Conservation (phyloP, 176 grass and related monocot genomes). For the Thalia dealbata region DNA sequence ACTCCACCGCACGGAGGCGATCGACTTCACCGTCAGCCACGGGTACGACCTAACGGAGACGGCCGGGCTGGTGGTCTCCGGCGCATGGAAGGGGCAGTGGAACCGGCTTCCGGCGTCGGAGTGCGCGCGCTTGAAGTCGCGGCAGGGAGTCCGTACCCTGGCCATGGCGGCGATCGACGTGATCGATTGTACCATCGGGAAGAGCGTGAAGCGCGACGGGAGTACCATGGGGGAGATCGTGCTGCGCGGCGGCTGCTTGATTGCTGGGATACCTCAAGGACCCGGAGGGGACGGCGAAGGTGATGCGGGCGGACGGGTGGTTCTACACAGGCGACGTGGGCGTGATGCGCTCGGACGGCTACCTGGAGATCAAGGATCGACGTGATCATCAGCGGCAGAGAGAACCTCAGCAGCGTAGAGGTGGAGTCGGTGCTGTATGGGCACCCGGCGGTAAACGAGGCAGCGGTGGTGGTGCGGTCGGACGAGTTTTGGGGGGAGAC, state of each 20-base stretch:
- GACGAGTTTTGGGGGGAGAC: slow-evolving; percentile 86
- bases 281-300: slow-evolving; percentile 22
- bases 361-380: slow-evolving; percentile 79
- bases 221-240: slow-evolving; percentile 56
- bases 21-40: slow-evolving; percentile 59
- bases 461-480: slow-evolving; percentile 53
- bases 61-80: slow-evolving; percentile 32
- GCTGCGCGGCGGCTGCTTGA: slow-evolving; percentile 43
- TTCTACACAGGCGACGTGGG: slow-evolving; percentile 81
- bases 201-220: slow-evolving; percentile 45
- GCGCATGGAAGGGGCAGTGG: slow-evolving; percentile 73
- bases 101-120: slow-evolving; percentile 46
- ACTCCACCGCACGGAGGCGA: slow-evolving; percentile 43
- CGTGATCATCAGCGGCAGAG: slow-evolving; percentile 85
- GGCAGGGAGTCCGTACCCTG: slow-evolving; percentile 54
- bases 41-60: slow-evolving; percentile 85
- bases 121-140: slow-evolving; percentile 54
- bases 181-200: slow-evolving; percentile 35
- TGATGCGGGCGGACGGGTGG: slow-evolving; percentile 46
- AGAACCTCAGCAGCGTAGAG: slow-evolving; percentile 96
- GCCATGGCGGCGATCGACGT: slow-evolving; percentile 37
- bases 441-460: slow-evolving; percentile 62
- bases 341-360: slow-evolving; percentile 70
- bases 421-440: slow-evolving; percentile 66
- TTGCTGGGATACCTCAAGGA: slow-evolving; percentile 63